A percentile compares a stretch with the other conserved stretches of the same genome.
Evolutionary conservation across 1,284 basidiomycete species (phyloP).

Genomic region (Ceratobasidium sp.): DNA sequence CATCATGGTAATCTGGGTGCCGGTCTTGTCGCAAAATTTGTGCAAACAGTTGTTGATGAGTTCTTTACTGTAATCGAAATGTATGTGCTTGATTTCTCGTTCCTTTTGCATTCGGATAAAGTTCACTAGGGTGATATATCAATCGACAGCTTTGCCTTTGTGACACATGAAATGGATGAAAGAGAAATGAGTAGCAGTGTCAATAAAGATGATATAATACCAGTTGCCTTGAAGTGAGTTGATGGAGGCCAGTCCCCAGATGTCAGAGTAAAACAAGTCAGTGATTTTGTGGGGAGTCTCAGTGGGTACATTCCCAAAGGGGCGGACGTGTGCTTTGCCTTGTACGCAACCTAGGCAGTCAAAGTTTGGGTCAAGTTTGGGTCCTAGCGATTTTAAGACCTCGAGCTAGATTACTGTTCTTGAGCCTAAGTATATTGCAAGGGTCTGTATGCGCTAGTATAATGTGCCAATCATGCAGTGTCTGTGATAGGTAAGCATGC

Average conservation of each 20-base stretch:
- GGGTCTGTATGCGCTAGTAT: constrained; percentile 31
- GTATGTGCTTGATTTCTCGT: constrained; percentile 22
- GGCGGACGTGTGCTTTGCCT: constrained; percentile 14
- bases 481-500: neutral
- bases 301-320: neutral
- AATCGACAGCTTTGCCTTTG: constrained; percentile 8
- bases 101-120: constrained; percentile 18
- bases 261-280: constrained; percentile 17
- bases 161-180: constrained; percentile 30
- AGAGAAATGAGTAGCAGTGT: constrained; percentile 7
- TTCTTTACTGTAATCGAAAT: constrained; percentile 27
- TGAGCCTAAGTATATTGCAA: neutral
- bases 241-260: constrained; percentile 23
- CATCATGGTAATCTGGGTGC: constrained; percentile 37
- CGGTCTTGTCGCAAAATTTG: constrained; percentile 2
- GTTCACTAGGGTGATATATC: neutral
- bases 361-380: neutral
- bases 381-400: neutral
- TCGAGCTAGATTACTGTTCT: neutral
- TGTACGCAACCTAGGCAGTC: constrained; percentile 27
- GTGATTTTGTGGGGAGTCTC: constrained; percentile 4
- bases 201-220: constrained; percentile 22
- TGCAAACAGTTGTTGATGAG: neutral
- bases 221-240: constrained; percentile 14
- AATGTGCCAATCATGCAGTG: constrained; percentile 21